A percentile compares a stretch with the other conserved stretches of the same genome.
These are phyloP conservation scores for Verruconis gallopava DNA, from an alignment of 2,329 filamentous ascomycete species.

Conservation along the genomic window DNA sequence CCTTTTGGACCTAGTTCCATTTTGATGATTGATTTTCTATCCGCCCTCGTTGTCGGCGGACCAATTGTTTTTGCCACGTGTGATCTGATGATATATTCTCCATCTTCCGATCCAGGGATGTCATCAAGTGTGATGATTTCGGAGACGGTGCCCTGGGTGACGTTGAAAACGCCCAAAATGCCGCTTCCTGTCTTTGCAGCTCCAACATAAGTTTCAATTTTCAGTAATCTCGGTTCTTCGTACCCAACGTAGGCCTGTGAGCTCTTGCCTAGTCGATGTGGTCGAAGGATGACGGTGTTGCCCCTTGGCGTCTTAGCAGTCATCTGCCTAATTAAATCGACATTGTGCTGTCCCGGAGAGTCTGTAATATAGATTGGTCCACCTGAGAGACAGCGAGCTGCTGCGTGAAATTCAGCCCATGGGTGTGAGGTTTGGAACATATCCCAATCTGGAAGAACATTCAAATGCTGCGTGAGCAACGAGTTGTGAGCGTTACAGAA, in stretches of 20 bases:
- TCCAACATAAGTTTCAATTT: constrained; percentile 68
- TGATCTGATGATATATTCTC: constrained; percentile 58
- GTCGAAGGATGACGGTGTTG: constrained; percentile 68
- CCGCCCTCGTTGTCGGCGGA: constrained; percentile 33
- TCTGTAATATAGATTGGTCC: constrained; percentile 95
- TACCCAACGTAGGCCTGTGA: constrained; percentile 65
- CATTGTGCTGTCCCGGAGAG: constrained; percentile 66
- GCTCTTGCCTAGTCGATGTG: constrained; percentile 59
- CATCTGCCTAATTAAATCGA: constrained; percentile 66
- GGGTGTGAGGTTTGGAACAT: constrained; percentile 58
- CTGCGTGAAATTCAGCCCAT: constrained; percentile 76
- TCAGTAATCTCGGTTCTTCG: constrained; percentile 58
- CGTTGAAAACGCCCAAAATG: constrained; percentile 77
- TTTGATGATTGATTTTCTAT: constrained; percentile 41
- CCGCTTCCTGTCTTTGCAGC: constrained; percentile 54
- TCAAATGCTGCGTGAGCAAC: constrained; percentile 70
- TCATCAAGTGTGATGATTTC: constrained; percentile 58
- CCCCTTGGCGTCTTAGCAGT: constrained; percentile 59
- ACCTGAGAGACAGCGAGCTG: constrained; percentile 76
- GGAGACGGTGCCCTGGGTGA: constrained; percentile 46
- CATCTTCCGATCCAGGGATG: constrained; percentile 56
- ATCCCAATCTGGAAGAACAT: constrained; percentile 74
- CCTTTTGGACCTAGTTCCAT: constrained; percentile 51
- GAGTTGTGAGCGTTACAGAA: constrained; percentile 89
- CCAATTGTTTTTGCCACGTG: constrained; percentile 56